Evolutionary conservation across 352 stramenopile species (phyloP).

Genomic region (Pythium coloratum): DNA sequence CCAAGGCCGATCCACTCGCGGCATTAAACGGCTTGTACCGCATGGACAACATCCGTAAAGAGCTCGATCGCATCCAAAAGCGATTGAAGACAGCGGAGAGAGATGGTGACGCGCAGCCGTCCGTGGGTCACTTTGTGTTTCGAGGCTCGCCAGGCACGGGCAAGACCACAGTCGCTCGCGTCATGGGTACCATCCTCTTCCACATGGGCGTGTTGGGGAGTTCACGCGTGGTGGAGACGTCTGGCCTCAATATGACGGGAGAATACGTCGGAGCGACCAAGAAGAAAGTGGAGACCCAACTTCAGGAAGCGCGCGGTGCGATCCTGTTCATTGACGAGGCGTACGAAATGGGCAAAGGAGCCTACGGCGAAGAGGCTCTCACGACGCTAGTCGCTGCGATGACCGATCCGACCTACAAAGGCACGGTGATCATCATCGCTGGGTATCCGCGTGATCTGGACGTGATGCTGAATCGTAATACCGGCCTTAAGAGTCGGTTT

Average conservation of each 20-base stretch:
- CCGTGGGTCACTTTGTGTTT: conserved; percentile 87
- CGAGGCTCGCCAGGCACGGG: conserved; percentile 84
- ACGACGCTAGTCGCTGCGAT: conserved; percentile 90
- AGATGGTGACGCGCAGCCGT: conserved; percentile 53
- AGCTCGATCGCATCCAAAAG: conserved; percentile 50
- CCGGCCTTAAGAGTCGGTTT: conserved; percentile 90
- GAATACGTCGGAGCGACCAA: conserved; percentile 90
- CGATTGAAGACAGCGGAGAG: conserved; percentile 60
- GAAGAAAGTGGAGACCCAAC: conserved; percentile 79
- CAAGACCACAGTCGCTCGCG: conserved; percentile 90
- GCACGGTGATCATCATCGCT: conserved; percentile 91
- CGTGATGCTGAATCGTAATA: conserved; percentile 87
- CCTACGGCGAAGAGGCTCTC: conserved; percentile 86
- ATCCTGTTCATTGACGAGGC: conserved; percentile 94
- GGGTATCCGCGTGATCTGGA: conserved; percentile 90
- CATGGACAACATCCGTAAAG: conserved; percentile 56
- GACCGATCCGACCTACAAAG: conserved; percentile 78
- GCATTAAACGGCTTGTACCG: conserved; percentile 54
- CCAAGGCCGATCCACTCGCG: conserved; percentile 34
- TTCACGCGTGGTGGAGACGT: conserved; percentile 91
- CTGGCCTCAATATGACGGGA: conserved; percentile 84
- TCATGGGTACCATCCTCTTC: conserved; percentile 93
- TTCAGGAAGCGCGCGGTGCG: conserved; percentile 87
- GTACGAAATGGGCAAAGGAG: conserved; percentile 86
- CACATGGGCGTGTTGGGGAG: conserved; percentile 89